Evolutionary conservation across 306 rosid species (phyloP), one percentile per base, ranked within the genome.

Genomic region (Prunus padus): DNA sequence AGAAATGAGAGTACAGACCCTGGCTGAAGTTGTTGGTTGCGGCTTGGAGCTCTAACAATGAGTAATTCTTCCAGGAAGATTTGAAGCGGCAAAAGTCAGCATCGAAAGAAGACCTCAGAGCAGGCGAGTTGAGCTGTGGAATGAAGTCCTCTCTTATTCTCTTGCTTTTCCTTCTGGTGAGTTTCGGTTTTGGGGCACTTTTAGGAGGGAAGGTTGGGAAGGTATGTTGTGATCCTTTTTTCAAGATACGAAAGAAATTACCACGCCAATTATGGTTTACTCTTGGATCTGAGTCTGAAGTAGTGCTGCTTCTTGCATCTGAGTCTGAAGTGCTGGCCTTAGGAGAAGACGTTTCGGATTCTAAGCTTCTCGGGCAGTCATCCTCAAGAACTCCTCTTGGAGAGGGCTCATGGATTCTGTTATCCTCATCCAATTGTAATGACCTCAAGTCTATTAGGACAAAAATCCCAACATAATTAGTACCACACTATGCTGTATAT

Each of bases 51-150:
- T 95, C 92, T 3, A 87, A 25, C 28, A 89, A 82, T 8, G 93
- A 50, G 85, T 81, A 95, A 70, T 90, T 89, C 80, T 77, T 92
- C 99, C 99, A 95, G 6, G 93, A 88, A 74, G 97, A 80, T 83
- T 87, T 95, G 68, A 95, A 92, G 88, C 80, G 83, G 80, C 79
- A 61, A 50, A 90, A 78, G 30, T 86, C 88, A 28, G 84, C 5
- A 13, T 89, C 92, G 28, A 90, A 77, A 55, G 89, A 75, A 25
- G 95, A 60, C 47, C 20, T 69, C 69, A 65, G 74, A 18, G 76
- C 65, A 3, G 91, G 90, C 54, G 87, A 70, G 70, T 75, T 81
- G 18, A 88, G 60, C 45, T 67, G 71, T 12, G 98, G 97, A 68
- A 90, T 65, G 26, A 84, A 52, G 19, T 90, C 97, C 67, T 89